These are phyloP conservation scores for Raddia distichophylla DNA, from an alignment of 176 grass and related monocot genomes.

Conservation along the genomic window DNA sequence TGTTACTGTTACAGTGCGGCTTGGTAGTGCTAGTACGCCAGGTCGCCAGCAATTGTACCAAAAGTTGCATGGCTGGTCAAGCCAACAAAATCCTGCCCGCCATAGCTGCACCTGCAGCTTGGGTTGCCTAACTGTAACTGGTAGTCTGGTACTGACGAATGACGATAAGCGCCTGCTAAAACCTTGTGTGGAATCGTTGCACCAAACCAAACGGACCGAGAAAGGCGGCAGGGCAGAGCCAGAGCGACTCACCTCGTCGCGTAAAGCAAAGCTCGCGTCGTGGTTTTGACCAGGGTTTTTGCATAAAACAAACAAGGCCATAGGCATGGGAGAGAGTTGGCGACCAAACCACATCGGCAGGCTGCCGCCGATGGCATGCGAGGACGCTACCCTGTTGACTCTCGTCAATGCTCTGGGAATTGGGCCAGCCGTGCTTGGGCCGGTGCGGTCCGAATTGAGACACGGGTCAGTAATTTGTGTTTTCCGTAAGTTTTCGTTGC, in stretches of 20 bases:
- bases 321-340: slow-evolving; percentile 34
- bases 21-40: neutral
- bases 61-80: neutral
- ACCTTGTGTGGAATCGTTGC: slow-evolving; percentile 34
- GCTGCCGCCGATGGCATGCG: neutral
- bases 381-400: neutral
- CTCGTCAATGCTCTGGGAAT: too few species aligned
- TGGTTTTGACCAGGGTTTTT: slow-evolving; percentile 23
- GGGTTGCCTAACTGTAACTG: slow-evolving; percentile 1
- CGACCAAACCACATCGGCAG: slow-evolving; percentile 42
- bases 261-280: slow-evolving; percentile 20
- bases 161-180: neutral
- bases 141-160: neutral
- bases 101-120: neutral
- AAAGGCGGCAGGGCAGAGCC: neutral
- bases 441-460: too few species aligned
- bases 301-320: neutral
- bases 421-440: too few species aligned
- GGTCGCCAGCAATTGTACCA: neutral
- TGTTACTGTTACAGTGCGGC: neutral
- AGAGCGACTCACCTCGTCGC: neutral
- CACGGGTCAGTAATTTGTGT: too few species aligned
- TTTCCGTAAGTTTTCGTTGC: too few species aligned
- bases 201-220: slow-evolving; percentile 41
- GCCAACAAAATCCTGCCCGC: neutral